Percentiles rank a stretch among this genome's conserved stretches.
Conservation (phyloP, 331 rosid genomes). For the Pyracantha coccinea region DNA sequence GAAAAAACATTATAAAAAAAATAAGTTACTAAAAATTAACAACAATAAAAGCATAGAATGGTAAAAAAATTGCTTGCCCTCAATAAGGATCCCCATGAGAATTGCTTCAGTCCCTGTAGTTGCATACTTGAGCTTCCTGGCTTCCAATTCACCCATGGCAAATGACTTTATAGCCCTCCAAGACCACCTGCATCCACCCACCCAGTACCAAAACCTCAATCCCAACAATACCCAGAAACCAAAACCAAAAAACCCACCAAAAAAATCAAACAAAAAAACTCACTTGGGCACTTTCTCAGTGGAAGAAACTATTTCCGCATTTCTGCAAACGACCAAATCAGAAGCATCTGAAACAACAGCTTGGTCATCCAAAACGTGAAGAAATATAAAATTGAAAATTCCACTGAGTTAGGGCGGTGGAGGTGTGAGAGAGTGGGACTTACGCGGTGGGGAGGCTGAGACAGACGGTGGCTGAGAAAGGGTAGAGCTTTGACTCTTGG, state of each 20-base stretch:
- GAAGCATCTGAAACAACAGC: constrained; percentile 31
- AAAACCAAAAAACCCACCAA: constrained; percentile 2
- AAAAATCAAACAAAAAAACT: constrained; percentile 10
- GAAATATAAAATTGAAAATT: not conserved
- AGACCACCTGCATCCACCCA: constrained; percentile 60
- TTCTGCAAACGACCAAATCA: constrained; percentile 44
- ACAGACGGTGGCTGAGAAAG: constrained; percentile 34
- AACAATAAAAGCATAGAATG: not conserved
- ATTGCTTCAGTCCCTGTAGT: constrained; percentile 62
- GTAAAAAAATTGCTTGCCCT: constrained; percentile 30
- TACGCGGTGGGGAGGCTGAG: constrained; percentile 74
- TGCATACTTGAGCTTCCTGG: constrained; percentile 55
- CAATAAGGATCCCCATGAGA: constrained; percentile 72
- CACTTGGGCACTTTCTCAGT: constrained; percentile 47
- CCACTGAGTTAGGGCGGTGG: not conserved
- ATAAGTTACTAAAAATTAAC: not conserved
- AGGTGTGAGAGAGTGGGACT: constrained; percentile 14
- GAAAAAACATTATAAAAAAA: not conserved
- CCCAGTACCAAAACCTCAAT: not conserved
- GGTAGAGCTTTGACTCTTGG: constrained; percentile 25
- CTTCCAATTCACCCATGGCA: constrained; percentile 60
- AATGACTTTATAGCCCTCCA: constrained; percentile 65
- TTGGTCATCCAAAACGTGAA: constrained; percentile 10
- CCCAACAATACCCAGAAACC: not conserved
- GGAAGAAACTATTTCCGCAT: constrained; percentile 39